Base-by-base conservation (phyloP, 1,284 basidiomycete species). In the Cryptococcus jaspeensis region DNA sequence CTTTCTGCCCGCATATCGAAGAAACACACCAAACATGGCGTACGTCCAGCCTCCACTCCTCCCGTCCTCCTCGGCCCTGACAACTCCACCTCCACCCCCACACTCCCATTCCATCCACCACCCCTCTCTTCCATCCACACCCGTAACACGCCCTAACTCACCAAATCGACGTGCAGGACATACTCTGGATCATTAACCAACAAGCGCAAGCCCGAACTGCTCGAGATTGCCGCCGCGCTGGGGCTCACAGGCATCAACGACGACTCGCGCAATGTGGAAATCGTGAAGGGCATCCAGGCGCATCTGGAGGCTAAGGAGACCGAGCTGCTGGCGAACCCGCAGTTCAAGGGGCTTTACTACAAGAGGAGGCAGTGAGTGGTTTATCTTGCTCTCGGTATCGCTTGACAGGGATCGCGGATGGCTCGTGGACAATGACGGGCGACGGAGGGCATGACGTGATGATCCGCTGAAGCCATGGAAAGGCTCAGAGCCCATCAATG, bases 271-370 rank as follows among this genome's bases (percentile, higher is more conserved):
- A 55, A 63, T 20, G 48, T 56, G 15, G 70, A 71, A 11, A 50
- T 74, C 32, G 60, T 66, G 39, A 66, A 71, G 54, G 55, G 28
- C 37, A 74, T 77, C 48, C 69, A 75, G 52, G 38, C 45, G n/a
- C 56, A 65, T 37, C 67, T 77, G 22, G 67, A 74, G 32, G 50
- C 54, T 18, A 66, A 73, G 35, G 62, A 71, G 50, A 48, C 56
- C 25, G 47, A 32, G 9, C 56, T 73, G 16, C 48, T 53, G 7
- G 52, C 53, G 28, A 40, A 60, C 41, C 61, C 72, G 7, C 50
- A 41, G 40, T 77, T 72, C 68, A 73, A 73, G 55, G 74, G 75
- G 1, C 58, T 77, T n/a, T 77, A 71, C 58, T 53, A 47, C 35
- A 64, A 58, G 59, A 57, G 60, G 53, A 51, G 62, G 46, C 37